These are phyloP conservation scores for Syzygium aqueum DNA, from an alignment of 345 rosid genomes.

Conservation along the genomic window DNA sequence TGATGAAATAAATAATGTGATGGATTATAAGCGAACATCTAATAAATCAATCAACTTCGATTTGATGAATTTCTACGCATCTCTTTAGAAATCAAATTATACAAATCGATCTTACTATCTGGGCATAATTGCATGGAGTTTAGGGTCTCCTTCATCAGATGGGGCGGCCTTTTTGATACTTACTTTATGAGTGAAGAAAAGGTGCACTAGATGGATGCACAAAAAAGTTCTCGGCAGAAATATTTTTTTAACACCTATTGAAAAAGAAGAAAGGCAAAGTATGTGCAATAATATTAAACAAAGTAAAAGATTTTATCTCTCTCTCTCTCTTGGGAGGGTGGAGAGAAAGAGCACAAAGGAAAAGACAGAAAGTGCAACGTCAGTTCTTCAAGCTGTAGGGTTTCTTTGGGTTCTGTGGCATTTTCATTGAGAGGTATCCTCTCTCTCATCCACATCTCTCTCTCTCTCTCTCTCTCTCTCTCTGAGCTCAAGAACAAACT, in stretches of 20 bases:
- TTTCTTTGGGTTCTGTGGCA: conserved; percentile 1
- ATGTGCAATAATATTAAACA: neutral
- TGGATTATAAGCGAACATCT: neutral
- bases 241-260: neutral
- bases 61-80: neutral
- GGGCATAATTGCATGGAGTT: neutral
- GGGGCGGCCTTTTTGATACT: neutral
- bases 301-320: neutral
- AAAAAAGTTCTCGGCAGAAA: conserved; percentile 1
- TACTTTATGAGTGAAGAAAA: conserved; percentile 16
- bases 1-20: neutral
- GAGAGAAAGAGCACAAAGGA: conserved; percentile 35
- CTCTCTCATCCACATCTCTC: conserved; percentile 42
- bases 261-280: neutral
- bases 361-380: conserved; percentile 73
- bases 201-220: conserved; percentile 3
- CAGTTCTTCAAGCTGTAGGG: conserved; percentile 39
- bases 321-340: conserved; percentile 6
- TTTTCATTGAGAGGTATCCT: conserved; percentile 1
- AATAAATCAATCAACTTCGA: neutral
- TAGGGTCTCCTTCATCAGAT: neutral
- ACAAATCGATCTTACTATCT: neutral
- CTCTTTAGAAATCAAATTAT: neutral
- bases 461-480: conserved; percentile 16
- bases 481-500: neutral